phyloP scores from a whole-genome alignment of 345 rosid species.

The Aquilaria malaccensis region DNA sequence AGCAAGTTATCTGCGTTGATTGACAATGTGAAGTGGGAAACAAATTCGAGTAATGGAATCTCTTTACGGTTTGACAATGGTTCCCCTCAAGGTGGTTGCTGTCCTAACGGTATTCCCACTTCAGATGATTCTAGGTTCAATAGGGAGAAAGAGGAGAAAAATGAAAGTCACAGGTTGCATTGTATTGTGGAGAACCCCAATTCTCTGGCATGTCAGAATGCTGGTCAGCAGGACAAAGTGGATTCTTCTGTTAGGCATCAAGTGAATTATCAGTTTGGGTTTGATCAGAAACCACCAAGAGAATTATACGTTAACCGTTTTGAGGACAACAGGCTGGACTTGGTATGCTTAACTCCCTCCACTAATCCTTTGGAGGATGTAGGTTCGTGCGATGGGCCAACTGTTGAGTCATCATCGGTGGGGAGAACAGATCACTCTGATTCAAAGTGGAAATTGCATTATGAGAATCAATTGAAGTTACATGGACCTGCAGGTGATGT shows the following conservation, averaged over 20 bases:
- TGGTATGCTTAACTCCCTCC: conserved; percentile 23
- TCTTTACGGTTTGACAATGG: conserved; percentile 42
- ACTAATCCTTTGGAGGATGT: conserved; percentile 35
- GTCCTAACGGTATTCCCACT: conserved; percentile 24
- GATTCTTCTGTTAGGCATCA: conserved; percentile 12
- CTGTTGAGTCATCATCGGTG: conserved; percentile 25
- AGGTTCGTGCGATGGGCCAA: conserved; percentile 37
- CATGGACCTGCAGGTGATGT: conserved; percentile 41
- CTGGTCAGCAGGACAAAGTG: conserved; percentile 8
- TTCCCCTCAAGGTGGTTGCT: conserved; percentile 19
- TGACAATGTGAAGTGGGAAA: conserved; percentile 87
- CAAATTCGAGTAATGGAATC: conserved; percentile 62
- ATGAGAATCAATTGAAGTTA: conserved; percentile 22
- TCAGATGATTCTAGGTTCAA: conserved; percentile 21
- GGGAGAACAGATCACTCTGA: conserved; percentile 19
- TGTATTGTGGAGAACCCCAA: conserved; percentile 15
- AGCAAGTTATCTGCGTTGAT: conserved; percentile 81
- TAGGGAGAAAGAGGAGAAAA: conserved; percentile 24
- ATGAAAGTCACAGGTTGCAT: conserved; percentile 19
- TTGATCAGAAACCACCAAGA: conserved; percentile 21
- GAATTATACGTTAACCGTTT: conserved; percentile 24
- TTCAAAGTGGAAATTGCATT: conserved; percentile 19
- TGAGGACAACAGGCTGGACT: conserved; percentile 27
- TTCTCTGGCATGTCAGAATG: conserved; percentile 19
- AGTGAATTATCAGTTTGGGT: conserved; percentile 3